Conservation (phyloP, 805 yeast species). For the Maudiozyma barnettii region DNA sequence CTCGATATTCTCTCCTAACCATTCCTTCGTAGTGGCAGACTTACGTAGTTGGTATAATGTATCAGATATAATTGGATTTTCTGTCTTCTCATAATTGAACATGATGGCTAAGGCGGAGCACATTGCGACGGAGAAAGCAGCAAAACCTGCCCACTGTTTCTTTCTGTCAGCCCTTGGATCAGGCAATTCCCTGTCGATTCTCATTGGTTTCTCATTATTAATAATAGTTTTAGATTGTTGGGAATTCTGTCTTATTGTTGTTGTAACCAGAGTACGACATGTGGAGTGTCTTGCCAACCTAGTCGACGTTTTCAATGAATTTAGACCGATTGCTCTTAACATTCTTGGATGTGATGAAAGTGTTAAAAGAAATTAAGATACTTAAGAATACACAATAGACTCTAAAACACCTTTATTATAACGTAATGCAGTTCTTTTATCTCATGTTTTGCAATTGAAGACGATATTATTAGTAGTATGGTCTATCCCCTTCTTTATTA, state of each 20-base stretch:
- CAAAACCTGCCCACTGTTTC: constrained; percentile 45
- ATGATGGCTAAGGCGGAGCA: constrained; percentile 51
- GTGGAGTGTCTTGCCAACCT: neutral
- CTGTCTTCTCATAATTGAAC: constrained; percentile 87
- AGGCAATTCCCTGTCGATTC: constrained; percentile 74
- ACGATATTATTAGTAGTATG: no score
- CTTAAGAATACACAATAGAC: no score
- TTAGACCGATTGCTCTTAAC: constrained; percentile 1
- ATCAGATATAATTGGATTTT: constrained; percentile 81
- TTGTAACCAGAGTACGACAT: constrained; percentile 5
- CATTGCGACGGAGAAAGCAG: constrained; percentile 45
- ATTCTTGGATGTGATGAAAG: neutral
- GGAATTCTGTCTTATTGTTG: neutral
- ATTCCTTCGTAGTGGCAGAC: constrained; percentile 49
- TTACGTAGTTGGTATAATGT: constrained; percentile 80
- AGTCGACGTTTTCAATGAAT: neutral
- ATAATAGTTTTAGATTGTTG: neutral
- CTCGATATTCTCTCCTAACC: constrained; percentile 66
- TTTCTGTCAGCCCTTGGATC: constrained; percentile 55
- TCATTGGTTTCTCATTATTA: constrained; percentile 35
- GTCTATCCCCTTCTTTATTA: no score
- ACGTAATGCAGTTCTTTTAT: no score
- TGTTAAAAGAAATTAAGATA: neutral
- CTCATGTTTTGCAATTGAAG: no score
- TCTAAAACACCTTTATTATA: no score